These are phyloP conservation scores for Exophiala mesophila DNA, from an alignment of 2,329 filamentous ascomycete genomes.

Conservation along the genomic window DNA sequence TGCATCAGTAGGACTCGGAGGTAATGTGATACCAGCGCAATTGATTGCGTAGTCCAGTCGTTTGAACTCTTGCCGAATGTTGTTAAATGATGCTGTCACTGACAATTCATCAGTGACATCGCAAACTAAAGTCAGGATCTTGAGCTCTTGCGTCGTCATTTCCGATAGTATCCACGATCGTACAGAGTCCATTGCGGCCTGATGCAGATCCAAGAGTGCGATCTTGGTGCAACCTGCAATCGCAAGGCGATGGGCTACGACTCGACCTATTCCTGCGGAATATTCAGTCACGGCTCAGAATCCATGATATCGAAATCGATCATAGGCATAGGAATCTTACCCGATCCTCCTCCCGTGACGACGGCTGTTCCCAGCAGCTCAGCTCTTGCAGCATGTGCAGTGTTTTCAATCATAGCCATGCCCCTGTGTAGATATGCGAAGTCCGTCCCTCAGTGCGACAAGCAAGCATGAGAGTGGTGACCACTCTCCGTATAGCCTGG, in stretches of 20 bases:
- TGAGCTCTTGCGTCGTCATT: background rate
- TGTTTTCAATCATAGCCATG: background rate
- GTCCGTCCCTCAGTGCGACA: too few species aligned
- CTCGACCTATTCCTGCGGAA: background rate
- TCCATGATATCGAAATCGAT: too few species aligned
- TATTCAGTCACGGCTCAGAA: background rate
- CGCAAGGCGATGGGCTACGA: background rate
- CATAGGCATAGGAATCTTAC: background rate
- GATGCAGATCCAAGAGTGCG: background rate
- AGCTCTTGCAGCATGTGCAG: background rate
- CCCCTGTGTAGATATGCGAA: too few species aligned
- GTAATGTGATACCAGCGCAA: constrained; percentile 49
- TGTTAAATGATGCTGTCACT: constrained; percentile 42
- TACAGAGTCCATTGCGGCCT: background rate
- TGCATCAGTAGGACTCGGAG: constrained; percentile 33
- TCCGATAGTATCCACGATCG: background rate
- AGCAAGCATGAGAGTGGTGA: too few species aligned
- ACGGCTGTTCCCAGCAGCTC: background rate
- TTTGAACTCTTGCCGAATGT: constrained; percentile 44
- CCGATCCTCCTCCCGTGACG: constrained; percentile 1
- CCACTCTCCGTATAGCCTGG: too few species aligned
- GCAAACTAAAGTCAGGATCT: constrained; percentile 38
- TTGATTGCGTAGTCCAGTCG: constrained; percentile 54
- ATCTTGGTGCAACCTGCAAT: background rate
- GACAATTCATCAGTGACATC: constrained; percentile 44